phyloP scores from a whole-genome alignment of 73 alveolate species.

The Symbiodinium natans region DNA sequence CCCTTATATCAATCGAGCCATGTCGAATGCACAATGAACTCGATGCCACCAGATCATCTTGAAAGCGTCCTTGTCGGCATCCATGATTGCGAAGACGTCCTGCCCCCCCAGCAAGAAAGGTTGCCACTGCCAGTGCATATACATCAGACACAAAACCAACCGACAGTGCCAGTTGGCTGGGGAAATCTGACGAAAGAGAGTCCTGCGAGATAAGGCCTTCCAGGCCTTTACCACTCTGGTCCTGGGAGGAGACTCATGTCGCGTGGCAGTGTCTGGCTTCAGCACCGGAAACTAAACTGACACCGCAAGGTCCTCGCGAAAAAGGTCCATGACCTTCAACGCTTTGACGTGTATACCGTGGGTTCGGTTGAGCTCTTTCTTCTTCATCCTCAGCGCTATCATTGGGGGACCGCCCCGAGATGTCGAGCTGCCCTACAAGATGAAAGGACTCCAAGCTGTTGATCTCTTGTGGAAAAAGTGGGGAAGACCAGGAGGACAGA shows the following conservation, averaged over 20 bases:
- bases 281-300: background rate
- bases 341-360: conserved; percentile 1
- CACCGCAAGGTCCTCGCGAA: conserved; percentile 35
- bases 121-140: background rate
- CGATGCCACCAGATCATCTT: too few relatives aligned
- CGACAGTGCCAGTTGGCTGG: too few relatives aligned
- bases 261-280: background rate
- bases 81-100: conserved; percentile 8
- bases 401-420: too few relatives aligned
- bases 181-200: too few relatives aligned
- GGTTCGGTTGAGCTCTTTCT: background rate
- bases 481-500: too few relatives aligned
- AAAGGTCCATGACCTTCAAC: conserved; percentile 45
- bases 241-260: background rate
- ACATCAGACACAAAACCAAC: background rate
- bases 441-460: too few relatives aligned
- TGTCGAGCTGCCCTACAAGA: too few relatives aligned
- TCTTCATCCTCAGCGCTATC: conserved; percentile 44
- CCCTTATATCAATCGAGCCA: too few relatives aligned
- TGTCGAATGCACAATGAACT: too few relatives aligned
- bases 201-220: conserved; percentile 80
- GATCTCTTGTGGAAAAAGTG: too few relatives aligned
- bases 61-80: background rate
- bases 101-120: background rate
- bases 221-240: conserved; percentile 68